phyloP scores from a whole-genome alignment of 495 filamentous ascomycete genomes.

The Margaritispora aquatica region DNA sequence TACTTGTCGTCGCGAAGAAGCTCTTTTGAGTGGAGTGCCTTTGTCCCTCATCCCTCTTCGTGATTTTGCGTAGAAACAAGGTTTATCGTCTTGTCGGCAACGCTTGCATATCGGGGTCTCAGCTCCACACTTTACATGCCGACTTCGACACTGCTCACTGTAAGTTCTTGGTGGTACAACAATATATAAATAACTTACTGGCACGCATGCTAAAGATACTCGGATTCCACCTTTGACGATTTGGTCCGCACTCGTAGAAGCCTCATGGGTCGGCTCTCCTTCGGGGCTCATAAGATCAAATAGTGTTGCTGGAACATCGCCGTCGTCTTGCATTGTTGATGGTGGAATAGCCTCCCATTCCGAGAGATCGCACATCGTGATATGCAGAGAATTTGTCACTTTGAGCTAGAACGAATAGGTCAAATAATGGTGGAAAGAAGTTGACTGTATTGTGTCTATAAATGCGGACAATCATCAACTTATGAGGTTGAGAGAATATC shows the following conservation, averaged over 20 bases:
- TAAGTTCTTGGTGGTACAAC: not conserved
- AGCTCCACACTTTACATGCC: slow-evolving; percentile 53
- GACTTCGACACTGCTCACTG: slow-evolving; percentile 35
- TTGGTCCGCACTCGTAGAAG: not conserved
- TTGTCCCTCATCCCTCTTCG: slow-evolving; percentile 43
- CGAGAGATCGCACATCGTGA: too few species aligned
- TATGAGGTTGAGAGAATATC: not conserved
- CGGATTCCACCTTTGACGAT: slow-evolving; percentile 28
- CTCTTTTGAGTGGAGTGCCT: slow-evolving; percentile 28
- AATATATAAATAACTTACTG: slow-evolving; percentile 13
- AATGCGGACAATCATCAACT: not conserved
- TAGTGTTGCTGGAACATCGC: not conserved
- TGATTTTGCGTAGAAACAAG: slow-evolving; percentile 44
- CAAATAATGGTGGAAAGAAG: too few species aligned
- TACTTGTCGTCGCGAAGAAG: slow-evolving; percentile 20
- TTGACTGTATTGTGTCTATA: too few species aligned
- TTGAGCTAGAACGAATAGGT: too few species aligned
- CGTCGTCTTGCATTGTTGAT: too few species aligned
- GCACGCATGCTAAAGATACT: slow-evolving; percentile 46
- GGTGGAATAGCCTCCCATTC: too few species aligned
- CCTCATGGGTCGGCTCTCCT: not conserved
- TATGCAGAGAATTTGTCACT: too few species aligned
- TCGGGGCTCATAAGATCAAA: not conserved
- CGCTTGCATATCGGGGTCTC: slow-evolving; percentile 36
- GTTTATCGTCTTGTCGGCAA: slow-evolving; percentile 34